Evolutionary conservation across 2,329 filamentous ascomycete species (phyloP).

Genomic region (Stylonectria norvegica): DNA sequence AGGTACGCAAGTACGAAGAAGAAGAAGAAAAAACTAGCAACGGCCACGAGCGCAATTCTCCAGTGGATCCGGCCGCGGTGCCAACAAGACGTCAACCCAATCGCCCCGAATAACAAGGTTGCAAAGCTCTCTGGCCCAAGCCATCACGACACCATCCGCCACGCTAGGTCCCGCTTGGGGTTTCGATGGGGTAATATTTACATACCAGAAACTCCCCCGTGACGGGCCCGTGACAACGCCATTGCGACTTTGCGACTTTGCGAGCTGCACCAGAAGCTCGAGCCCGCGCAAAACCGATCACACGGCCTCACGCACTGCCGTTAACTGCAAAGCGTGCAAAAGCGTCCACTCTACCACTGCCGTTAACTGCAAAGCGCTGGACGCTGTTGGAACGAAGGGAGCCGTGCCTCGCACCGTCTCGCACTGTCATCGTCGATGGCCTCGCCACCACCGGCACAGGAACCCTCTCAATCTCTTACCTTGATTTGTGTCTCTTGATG

Average conservation of each 20-base stretch:
- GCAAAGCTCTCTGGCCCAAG: background rate
- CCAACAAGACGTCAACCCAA: no score
- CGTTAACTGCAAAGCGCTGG: slow-evolving; percentile 13
- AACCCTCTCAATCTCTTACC: no score
- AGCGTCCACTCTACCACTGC: no score
- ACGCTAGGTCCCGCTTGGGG: slow-evolving; percentile 12
- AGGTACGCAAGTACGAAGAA: no score
- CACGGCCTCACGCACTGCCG: slow-evolving; percentile 21
- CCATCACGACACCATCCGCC: background rate
- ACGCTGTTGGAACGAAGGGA: background rate
- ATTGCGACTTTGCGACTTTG: no score
- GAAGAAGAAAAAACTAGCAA: slow-evolving; percentile 1
- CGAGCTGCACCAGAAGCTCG: slow-evolving; percentile 28
- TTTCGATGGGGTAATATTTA: slow-evolving; percentile 31
- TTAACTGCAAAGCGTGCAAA: slow-evolving; percentile 27
- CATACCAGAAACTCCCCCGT: slow-evolving; percentile 30
- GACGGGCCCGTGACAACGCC: no score
- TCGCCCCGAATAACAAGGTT: no score
- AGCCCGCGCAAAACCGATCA: slow-evolving; percentile 26
- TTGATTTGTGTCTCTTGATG: no score
- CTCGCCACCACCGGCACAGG: no score
- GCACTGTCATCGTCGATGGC: no score
- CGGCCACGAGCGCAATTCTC: background rate
- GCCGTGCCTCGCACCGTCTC: no score
- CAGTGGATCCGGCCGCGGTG: background rate